Percentiles rank a stretch among this genome's conserved stretches.
These are phyloP conservation scores for Rhizophagus clarus DNA, from an alignment of 192 early-diverging fungal species.

Conservation along the genomic window DNA sequence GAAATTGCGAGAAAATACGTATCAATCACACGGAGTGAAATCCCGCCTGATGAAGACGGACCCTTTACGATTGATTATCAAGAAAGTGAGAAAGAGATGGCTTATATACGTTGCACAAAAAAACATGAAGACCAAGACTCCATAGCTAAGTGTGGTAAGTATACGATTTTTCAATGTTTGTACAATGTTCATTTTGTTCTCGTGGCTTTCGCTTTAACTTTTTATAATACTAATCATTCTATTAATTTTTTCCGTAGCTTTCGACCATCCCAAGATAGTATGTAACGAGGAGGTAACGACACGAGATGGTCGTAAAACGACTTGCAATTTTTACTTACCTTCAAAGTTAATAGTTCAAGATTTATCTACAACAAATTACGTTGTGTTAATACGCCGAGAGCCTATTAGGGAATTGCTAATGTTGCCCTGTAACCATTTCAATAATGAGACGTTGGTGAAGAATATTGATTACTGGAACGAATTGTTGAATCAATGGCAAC, in stretches of 20 bases:
- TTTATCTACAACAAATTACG: background rate
- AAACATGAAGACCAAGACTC: too few species aligned
- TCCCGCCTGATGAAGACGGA: background rate
- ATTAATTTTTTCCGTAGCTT: background rate
- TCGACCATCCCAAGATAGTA: background rate
- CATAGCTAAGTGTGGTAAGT: background rate
- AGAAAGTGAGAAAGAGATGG: too few species aligned
- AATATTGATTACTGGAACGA: background rate
- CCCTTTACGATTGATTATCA: too few species aligned
- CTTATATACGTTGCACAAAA: too few species aligned
- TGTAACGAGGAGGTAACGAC: background rate
- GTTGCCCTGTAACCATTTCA: background rate
- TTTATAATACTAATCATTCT: background rate
- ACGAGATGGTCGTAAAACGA: background rate
- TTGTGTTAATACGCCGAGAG: background rate
- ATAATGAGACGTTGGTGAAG: background rate
- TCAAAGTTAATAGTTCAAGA: background rate
- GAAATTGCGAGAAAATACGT: background rate
- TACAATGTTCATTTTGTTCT: background rate
- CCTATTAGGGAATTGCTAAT: constrained; percentile 9
- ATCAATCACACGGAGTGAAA: too few species aligned
- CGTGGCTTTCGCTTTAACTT: too few species aligned
- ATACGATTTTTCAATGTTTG: constrained; percentile 8
- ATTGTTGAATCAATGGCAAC: background rate
- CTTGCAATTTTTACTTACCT: background rate